Conservation (phyloP, 2,329 filamentous ascomycete species). For the Xylaria sp. region DNA sequence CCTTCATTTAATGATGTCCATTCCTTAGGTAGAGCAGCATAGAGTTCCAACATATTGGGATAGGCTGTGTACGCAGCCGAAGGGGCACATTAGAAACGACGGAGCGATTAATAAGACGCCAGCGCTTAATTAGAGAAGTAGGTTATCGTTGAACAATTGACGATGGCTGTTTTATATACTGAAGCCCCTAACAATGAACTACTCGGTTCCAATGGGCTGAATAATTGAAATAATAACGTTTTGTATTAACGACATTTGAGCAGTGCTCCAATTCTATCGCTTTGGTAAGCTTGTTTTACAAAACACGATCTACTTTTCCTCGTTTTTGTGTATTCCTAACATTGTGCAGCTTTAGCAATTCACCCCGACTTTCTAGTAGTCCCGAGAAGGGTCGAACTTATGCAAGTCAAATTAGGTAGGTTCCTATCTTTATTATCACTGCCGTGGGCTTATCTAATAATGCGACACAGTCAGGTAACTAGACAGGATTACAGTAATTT, state of each 20-base stretch:
- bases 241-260: neutral
- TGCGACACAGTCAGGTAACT: neutral
- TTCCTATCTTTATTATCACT: slow-evolving; percentile 4
- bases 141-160: neutral
- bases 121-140: slow-evolving; percentile 35
- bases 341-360: neutral
- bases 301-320: neutral
- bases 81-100: neutral
- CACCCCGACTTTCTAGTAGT: neutral
- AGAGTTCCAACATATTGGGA: neutral
- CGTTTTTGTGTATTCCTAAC: neutral
- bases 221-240: neutral
- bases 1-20: neutral
- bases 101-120: slow-evolving; percentile 39
- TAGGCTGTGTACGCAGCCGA: slow-evolving; percentile 1
- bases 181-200: neutral
- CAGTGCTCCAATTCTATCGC: neutral
- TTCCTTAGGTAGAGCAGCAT: neutral
- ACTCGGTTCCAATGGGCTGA: neutral
- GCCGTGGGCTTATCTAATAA: slow-evolving; percentile 7
- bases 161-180: neutral
- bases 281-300: neutral
- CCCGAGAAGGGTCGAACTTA: neutral
- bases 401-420: neutral
- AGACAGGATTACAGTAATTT: slow-evolving; percentile 5